phyloP scores from a whole-genome alignment of 805 yeast genomes.

The Myxozyma udenii region DNA sequence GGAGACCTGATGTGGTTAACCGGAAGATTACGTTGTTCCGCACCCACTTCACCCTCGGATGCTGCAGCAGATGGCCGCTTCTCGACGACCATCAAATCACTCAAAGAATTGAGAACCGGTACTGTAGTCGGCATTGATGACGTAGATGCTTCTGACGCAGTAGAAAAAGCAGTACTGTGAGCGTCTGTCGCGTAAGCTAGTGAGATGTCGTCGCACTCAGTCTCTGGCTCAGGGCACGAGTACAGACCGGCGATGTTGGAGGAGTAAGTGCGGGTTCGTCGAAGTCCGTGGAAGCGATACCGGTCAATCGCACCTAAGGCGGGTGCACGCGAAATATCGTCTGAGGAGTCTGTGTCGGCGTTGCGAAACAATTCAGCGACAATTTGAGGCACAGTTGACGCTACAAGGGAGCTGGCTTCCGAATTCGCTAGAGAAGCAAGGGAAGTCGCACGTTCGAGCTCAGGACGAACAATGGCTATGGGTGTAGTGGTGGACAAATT shows the following conservation, averaged over 20 bases:
- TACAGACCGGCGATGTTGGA: neutral
- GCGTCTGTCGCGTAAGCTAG: neutral
- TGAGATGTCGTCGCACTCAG: neutral
- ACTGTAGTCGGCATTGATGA: neutral
- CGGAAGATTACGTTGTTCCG: neutral
- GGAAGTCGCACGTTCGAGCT: too few relatives aligned
- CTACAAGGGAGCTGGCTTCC: too few relatives aligned
- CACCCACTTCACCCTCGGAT: too few relatives aligned
- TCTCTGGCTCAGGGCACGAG: neutral
- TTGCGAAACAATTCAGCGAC: too few relatives aligned
- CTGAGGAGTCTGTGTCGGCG: neutral
- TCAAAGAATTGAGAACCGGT: neutral
- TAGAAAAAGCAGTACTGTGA: neutral
- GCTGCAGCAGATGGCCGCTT: neutral
- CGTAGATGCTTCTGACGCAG: neutral
- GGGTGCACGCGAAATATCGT: neutral
- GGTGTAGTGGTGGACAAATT: too few relatives aligned
- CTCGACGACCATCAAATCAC: neutral
- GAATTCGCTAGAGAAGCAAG: too few relatives aligned
- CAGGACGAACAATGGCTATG: too few relatives aligned
- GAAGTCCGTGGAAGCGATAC: neutral
- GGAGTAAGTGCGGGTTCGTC: neutral
- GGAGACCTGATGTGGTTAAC: slow-evolving; percentile 14
- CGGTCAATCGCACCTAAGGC: slow-evolving; percentile 3
- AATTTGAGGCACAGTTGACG: too few relatives aligned